phyloP scores from a whole-genome alignment of 177 flowering plant species.

The Telopea speciosissima region DNA sequence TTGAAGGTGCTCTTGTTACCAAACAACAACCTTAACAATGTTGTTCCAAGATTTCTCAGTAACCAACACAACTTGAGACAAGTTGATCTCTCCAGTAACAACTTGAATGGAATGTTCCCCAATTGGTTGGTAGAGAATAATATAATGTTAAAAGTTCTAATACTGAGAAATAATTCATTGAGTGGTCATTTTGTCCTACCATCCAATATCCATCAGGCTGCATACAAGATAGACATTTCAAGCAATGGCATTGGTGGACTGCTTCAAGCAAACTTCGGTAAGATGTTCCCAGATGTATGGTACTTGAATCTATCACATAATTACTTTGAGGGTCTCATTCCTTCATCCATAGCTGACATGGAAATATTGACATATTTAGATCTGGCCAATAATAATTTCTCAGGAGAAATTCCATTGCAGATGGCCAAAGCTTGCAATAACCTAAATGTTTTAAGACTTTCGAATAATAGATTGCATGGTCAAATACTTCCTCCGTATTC shows the following conservation, averaged over 20 bases:
- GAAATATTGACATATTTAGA: neutral
- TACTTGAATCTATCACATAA: neutral
- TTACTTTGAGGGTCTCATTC: slow-evolving; percentile 6
- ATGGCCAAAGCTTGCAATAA: neutral
- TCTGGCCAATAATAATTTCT: slow-evolving; percentile 3
- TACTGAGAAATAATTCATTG: slow-evolving; percentile 5
- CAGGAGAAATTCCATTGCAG: neutral
- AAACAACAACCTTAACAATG: neutral
- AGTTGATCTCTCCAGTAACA: neutral
- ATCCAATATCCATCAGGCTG: neutral
- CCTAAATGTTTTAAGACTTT: neutral
- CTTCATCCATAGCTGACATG: slow-evolving; percentile 11
- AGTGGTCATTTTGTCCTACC: neutral
- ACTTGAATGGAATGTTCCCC: neutral
- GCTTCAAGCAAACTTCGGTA: neutral
- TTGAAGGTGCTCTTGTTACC: neutral
- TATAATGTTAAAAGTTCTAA: neutral
- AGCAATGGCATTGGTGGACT: neutral
- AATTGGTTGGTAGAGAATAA: slow-evolving; percentile 10
- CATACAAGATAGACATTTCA: neutral
- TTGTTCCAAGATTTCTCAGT: slow-evolving; percentile 2
- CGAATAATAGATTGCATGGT: slow-evolving; percentile 11
- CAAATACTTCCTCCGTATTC: neutral
- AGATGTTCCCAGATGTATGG: neutral
- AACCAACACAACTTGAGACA: neutral